Conservation (phyloP, 352 stramenopile genomes). For the Globisporangium canariense region DNA sequence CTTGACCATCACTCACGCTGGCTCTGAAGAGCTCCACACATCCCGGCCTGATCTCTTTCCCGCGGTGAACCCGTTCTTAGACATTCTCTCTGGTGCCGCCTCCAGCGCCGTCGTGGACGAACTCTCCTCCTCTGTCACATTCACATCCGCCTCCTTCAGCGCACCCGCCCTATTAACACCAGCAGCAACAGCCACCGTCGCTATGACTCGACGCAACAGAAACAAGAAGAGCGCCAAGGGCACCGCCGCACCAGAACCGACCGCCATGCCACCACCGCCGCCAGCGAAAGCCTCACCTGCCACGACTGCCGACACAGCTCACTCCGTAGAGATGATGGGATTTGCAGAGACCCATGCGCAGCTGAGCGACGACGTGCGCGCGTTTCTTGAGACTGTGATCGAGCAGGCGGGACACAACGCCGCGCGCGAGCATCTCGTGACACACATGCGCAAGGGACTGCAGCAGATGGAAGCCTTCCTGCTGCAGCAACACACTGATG, state of each 20-base stretch:
- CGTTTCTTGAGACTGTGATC: conserved; percentile 34
- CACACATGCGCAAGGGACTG: conserved; percentile 46
- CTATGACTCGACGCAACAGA: not conserved
- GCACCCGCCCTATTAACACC: not conserved
- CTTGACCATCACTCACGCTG: not conserved
- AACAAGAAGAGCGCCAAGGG: not conserved
- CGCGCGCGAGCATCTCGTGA: conserved; percentile 21
- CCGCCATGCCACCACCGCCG: not conserved
- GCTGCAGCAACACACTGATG: conserved; percentile 26
- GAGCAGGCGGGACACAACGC: not conserved
- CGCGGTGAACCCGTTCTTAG: not conserved
- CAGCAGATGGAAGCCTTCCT: conserved; percentile 57
- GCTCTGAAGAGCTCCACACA: not conserved
- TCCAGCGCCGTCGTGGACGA: not conserved
- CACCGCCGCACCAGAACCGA: not conserved
- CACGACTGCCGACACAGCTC: not conserved
- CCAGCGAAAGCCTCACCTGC: not conserved
- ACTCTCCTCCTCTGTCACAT: not conserved
- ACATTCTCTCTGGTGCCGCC: not conserved
- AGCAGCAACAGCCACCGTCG: not conserved
- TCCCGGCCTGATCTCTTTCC: not conserved
- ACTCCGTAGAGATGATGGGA: conserved; percentile 6
- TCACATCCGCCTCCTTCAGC: not conserved
- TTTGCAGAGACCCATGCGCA: conserved; percentile 40
- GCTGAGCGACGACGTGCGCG: conserved; percentile 34